Conservation (phyloP, 495 filamentous ascomycete genomes). For the Jackrogersella minutella region DNA sequence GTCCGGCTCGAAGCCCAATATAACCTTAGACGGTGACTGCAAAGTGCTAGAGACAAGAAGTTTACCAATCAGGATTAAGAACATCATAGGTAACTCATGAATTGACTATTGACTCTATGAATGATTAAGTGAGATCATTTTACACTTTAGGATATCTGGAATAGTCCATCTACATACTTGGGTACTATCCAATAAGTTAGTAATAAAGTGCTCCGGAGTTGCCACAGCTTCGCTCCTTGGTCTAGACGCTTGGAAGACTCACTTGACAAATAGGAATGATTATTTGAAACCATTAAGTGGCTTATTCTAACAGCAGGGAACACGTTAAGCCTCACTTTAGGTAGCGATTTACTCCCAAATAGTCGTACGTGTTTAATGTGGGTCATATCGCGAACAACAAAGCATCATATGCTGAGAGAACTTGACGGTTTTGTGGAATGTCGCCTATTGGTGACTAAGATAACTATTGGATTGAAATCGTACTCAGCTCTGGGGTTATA, state of each 20-base stretch:
- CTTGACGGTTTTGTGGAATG: background rate
- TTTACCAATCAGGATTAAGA: too few relatives aligned
- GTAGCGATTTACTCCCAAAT: slow-evolving; percentile 1
- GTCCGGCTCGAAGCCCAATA: too few relatives aligned
- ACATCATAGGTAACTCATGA: too few relatives aligned
- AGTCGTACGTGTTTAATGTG: slow-evolving; percentile 8
- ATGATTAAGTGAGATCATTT: too few relatives aligned
- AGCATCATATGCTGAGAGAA: background rate
- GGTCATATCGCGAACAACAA: background rate
- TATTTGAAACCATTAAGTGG: background rate
- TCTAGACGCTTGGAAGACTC: background rate
- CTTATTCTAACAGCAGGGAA: too few relatives aligned
- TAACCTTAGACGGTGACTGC: too few relatives aligned
- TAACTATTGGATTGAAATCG: background rate
- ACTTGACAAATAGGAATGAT: background rate
- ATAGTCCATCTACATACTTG: too few relatives aligned
- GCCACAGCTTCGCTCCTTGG: background rate
- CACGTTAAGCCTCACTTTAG: slow-evolving; percentile 6
- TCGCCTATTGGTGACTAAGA: background rate
- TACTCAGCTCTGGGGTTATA: background rate
- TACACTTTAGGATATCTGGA: too few relatives aligned
- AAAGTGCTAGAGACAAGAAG: too few relatives aligned
- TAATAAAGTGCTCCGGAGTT: background rate
- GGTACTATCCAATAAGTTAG: too few relatives aligned
- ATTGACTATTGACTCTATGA: too few relatives aligned